A percentile compares a stretch with the other conserved stretches of the same genome.
phyloP scores from a whole-genome alignment of 306 rosid genomes.

The Medicago truncatula region DNA sequence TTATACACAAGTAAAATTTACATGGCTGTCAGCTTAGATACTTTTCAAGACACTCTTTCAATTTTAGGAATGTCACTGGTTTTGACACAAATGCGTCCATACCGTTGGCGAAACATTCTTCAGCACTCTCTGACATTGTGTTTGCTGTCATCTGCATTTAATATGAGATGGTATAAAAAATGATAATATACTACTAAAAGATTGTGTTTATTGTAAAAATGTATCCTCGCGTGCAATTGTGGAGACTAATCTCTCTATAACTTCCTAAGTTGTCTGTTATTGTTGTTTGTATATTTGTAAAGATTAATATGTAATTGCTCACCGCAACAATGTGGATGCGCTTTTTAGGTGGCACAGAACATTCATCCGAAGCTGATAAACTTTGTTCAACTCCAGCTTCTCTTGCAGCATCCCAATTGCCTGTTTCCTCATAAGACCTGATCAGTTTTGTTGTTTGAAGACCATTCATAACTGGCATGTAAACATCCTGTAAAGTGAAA shows the following conservation, averaged over 20 bases:
- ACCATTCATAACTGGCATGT: constrained; percentile 96
- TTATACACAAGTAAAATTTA: constrained; percentile 65
- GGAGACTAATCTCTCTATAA: neutral
- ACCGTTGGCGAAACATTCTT: constrained; percentile 82
- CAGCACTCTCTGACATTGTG: constrained; percentile 89
- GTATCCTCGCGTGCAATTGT: neutral
- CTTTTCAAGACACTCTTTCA: constrained; percentile 72
- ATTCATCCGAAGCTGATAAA: constrained; percentile 40
- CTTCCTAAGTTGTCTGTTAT: neutral
- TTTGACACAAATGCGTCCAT: constrained; percentile 96
- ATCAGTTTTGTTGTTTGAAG: constrained; percentile 88
- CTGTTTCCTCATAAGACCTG: constrained; percentile 87
- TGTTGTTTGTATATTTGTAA: neutral
- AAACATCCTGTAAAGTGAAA: constrained; percentile 70
- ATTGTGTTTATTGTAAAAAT: neutral
- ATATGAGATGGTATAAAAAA: neutral
- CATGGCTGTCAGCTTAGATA: constrained; percentile 62
- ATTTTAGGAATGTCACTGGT: constrained; percentile 83
- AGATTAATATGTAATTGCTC: constrained; percentile 34
- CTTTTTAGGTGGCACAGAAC: constrained; percentile 42
- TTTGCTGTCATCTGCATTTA: constrained; percentile 93
- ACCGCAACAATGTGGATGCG: constrained; percentile 84
- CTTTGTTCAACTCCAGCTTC: constrained; percentile 65
- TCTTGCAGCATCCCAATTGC: constrained; percentile 83
- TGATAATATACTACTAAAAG: constrained; percentile 13